These are phyloP conservation scores for Jamesozyma lodderae DNA, from an alignment of 805 yeast species.

Conservation along the genomic window DNA sequence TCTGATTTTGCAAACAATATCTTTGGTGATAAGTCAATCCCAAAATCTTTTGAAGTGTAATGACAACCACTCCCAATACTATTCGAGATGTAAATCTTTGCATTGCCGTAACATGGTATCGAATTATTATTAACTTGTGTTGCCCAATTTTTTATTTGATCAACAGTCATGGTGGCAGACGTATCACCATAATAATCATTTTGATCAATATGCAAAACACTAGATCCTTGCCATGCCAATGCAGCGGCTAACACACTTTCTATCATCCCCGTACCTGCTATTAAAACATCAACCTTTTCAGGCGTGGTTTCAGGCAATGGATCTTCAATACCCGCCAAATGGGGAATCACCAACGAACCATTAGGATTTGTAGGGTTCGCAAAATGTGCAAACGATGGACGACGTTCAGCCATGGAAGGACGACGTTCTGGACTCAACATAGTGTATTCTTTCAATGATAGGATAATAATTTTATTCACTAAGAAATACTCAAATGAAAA, in stretches of 20 bases:
- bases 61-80: slow-evolving; percentile 31
- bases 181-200: slow-evolving; percentile 85
- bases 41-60: slow-evolving; percentile 63
- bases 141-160: slow-evolving; percentile 80
- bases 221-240: slow-evolving; percentile 96
- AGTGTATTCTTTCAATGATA: too few species aligned
- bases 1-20: slow-evolving; percentile 87
- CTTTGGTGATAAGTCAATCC: slow-evolving; percentile 81
- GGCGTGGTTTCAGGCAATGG: slow-evolving; percentile 55
- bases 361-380: slow-evolving; percentile 9
- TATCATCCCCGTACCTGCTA: slow-evolving; percentile 86
- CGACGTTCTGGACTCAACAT: slow-evolving; percentile 38
- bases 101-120: slow-evolving; percentile 46
- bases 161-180: slow-evolving; percentile 76
- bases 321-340: slow-evolving; percentile 67
- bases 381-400: slow-evolving; percentile 40
- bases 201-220: slow-evolving; percentile 80
- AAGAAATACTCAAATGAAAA: too few species aligned
- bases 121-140: slow-evolving; percentile 46
- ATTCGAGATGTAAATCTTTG: slow-evolving; percentile 71
- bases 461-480: too few species aligned
- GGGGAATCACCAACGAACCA: slow-evolving; percentile 43
- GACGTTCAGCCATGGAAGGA: slow-evolving; percentile 59
- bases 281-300: slow-evolving; percentile 76
- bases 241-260: slow-evolving; percentile 90